A percentile compares a stretch with the other conserved stretches of the same genome.
These are phyloP conservation scores for Capsella rubella DNA, from an alignment of 441 rosid species.

Conservation along the genomic window DNA sequence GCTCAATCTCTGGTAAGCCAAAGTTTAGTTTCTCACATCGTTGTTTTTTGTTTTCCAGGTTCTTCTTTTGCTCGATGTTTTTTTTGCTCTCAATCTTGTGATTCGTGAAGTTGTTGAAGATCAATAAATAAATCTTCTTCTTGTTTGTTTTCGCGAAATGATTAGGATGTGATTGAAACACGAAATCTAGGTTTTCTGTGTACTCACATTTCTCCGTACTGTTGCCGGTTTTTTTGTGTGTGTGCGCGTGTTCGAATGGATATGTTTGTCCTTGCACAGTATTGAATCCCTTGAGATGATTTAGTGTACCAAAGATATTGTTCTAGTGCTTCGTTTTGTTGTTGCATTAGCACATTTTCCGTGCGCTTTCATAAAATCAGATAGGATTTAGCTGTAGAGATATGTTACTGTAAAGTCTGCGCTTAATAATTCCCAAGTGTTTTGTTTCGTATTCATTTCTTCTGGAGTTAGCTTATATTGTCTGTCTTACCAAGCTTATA, in stretches of 20 bases:
- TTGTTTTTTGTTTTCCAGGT: constrained; percentile 23
- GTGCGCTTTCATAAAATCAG: constrained; percentile 8
- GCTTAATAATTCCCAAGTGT: neutral
- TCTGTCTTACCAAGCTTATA: neutral
- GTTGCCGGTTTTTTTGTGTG: neutral
- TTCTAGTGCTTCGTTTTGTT: neutral
- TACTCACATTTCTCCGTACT: constrained; percentile 28
- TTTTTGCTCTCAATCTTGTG: constrained; percentile 8
- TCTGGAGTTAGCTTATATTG: constrained; percentile 6
- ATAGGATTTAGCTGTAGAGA: constrained; percentile 13
- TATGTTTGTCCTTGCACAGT: constrained; percentile 13
- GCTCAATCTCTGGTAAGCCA: constrained; percentile 46
- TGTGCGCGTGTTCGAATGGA: constrained; percentile 9
- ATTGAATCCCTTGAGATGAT: constrained; percentile 6
- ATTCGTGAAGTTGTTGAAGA: constrained; percentile 31
- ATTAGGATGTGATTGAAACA: constrained; percentile 15
- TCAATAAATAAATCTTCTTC: constrained; percentile 14
- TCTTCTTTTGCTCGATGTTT: constrained; percentile 26
- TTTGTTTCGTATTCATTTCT: neutral
- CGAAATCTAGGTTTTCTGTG: constrained; percentile 43
- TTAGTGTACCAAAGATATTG: neutral
- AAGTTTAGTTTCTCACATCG: constrained; percentile 26
- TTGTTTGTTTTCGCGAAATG: neutral
- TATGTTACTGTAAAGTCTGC: constrained; percentile 1
- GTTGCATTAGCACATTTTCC: constrained; percentile 20